Base-by-base conservation (phyloP, 345 rosid genomes). In the Bruguiera gymnorhiza region DNA sequence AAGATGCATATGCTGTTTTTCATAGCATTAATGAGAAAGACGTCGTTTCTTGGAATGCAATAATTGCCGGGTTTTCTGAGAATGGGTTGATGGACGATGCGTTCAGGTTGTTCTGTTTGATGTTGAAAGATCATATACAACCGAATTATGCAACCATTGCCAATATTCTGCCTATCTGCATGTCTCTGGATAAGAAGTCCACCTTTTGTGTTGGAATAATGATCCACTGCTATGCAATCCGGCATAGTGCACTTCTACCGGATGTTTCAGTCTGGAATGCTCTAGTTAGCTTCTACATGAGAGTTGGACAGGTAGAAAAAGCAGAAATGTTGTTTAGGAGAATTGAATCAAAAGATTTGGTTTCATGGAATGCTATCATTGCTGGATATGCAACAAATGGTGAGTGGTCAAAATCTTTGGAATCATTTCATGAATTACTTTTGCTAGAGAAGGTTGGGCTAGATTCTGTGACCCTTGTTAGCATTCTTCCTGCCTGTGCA, bases 11-110 rank as follows among this genome's bases (percentile, higher is more conserved):
- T 58, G 66, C 85, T 64, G 88, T 81, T 59, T 92, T 90, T 80
- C 60, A 73, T 68, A 69, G 80, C 73, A 88, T 90, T 63, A 36
- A 31, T 72, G 81, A 85, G 60, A 90, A 86, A 77, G 98, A 92
- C 67, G 91, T 88, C 19, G 84, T 92, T 73, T 88, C 98, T 2
- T 90, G 97, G 97, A 90, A 92, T 81, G 95, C 97, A 46, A 77
- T 90, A 27, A 87, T 92, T 79, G 88, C 97, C 27, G 98, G 97
- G 73, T 83, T 88, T 82, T 83, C 95, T 53, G 95, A 87, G 86
- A 87, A 88, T 60, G 79, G 76, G 72, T 65, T 90, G 74, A 74
- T 74, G 52, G 74, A 60, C 11, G 75, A 76, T 50, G 93, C 97
- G 8, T 78, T 92, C 62, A 81, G 83, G 62, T 81, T 70, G 72